phyloP scores from a whole-genome alignment of 2,329 filamentous ascomycete species.

The Scytalidium sp. region DNA sequence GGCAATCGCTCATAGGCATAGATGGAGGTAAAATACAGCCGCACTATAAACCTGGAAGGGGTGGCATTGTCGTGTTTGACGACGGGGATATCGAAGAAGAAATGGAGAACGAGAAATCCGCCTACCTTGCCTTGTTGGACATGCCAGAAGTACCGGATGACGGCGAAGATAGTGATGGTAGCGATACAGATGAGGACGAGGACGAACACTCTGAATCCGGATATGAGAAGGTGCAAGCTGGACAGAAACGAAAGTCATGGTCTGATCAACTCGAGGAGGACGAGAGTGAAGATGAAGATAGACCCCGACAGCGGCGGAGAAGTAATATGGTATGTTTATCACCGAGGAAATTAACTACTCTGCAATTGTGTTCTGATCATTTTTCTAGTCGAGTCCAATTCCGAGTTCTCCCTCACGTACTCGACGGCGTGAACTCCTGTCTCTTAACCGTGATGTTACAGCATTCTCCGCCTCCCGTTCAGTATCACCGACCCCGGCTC shows the following conservation, averaged over 20 bases:
- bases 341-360: too few relatives aligned
- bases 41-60: conserved; percentile 72
- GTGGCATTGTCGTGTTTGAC: conserved; percentile 91
- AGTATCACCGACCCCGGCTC: conserved; percentile 51
- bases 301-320: conserved; percentile 75
- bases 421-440: conserved; percentile 56
- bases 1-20: conserved; percentile 60
- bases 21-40: conserved; percentile 69
- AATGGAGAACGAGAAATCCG: conserved; percentile 68
- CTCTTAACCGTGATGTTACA: conserved; percentile 44
- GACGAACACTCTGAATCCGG: conserved; percentile 41
- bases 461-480: conserved; percentile 36
- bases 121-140: conserved; percentile 79
- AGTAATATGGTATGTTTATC: conserved; percentile 86
- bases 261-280: conserved; percentile 69
- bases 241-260: conserved; percentile 77
- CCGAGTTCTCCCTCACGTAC: conserved; percentile 61
- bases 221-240: conserved; percentile 43
- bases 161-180: conserved; percentile 47
- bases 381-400: conserved; percentile 59
- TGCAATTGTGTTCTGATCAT: too few relatives aligned
- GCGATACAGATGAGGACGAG: conserved; percentile 52
- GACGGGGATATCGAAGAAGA: conserved; percentile 93
- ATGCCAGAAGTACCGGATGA: conserved; percentile 81
- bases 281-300: conserved; percentile 66